Percentiles rank a stretch among this genome's conserved stretches.
Evolutionary conservation across 768 basidiomycete genomes (phyloP).

Genomic region (Tricholoma furcatifolium): DNA sequence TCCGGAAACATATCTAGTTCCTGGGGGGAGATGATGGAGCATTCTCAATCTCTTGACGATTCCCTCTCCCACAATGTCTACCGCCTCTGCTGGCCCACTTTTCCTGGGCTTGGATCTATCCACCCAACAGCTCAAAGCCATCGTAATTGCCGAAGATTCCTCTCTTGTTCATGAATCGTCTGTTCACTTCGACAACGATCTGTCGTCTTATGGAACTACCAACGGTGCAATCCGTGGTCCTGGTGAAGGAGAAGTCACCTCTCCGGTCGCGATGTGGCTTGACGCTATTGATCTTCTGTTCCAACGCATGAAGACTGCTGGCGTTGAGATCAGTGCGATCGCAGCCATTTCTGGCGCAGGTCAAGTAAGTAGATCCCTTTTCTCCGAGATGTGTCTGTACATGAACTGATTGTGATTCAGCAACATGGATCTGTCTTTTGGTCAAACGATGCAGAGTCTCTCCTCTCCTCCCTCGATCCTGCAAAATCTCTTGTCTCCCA

Average conservation of each 20-base stretch:
- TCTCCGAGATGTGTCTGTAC: background rate
- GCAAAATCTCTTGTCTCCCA: constrained; percentile 53
- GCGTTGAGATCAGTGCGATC: constrained; percentile 58
- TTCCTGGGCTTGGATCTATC: constrained; percentile 88
- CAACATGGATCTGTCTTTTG: constrained; percentile 91
- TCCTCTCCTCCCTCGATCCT: constrained; percentile 56
- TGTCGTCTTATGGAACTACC: constrained; percentile 64
- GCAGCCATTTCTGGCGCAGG: constrained; percentile 74
- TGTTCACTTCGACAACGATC: constrained; percentile 79
- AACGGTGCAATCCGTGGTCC: constrained; percentile 69
- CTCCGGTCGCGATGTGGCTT: constrained; percentile 83
- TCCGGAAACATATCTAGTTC: background rate
- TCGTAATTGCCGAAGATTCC: constrained; percentile 58
- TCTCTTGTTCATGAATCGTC: constrained; percentile 64
- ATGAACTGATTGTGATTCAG: constrained; percentile 31
- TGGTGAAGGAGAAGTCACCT: constrained; percentile 70
- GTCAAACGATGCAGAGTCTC: constrained; percentile 52
- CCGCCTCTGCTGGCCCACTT: constrained; percentile 18
- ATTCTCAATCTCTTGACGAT: background rate
- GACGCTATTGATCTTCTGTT: constrained; percentile 81
- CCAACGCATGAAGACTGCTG: constrained; percentile 55
- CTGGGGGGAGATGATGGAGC: background rate
- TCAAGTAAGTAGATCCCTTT: constrained; percentile 46
- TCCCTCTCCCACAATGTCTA: constrained; percentile 10
- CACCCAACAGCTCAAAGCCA: constrained; percentile 82